Conservation (phyloP, 164 flowering plant genomes). For the Tetracentron sinense region DNA sequence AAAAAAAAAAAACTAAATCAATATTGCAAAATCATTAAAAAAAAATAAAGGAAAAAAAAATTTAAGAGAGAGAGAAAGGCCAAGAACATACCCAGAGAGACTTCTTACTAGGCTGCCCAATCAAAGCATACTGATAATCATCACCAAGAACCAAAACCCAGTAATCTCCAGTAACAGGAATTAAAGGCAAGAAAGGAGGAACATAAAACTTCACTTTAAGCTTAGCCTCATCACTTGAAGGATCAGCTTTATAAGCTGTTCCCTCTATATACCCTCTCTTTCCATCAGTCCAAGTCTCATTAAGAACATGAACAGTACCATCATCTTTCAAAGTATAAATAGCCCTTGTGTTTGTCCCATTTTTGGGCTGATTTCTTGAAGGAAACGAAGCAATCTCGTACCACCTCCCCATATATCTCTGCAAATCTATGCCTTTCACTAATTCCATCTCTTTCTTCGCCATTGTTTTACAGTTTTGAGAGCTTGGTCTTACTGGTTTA, state of each 20-base stretch:
- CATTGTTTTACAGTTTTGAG: too few relatives aligned
- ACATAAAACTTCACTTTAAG: slow-evolving; percentile 88
- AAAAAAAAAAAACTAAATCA: background rate
- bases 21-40: background rate
- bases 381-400: slow-evolving; percentile 94
- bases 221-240: slow-evolving; percentile 81
- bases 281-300: slow-evolving; percentile 78
- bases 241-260: slow-evolving; percentile 79
- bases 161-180: slow-evolving; percentile 83
- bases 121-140: slow-evolving; percentile 69
- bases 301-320: slow-evolving; percentile 75
- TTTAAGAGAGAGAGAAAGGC: background rate
- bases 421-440: slow-evolving; percentile 64
- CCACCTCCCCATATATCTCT: slow-evolving; percentile 91
- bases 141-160: slow-evolving; percentile 83
- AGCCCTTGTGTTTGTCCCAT: slow-evolving; percentile 77
- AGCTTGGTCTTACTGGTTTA: too few relatives aligned
- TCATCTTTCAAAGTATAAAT: slow-evolving; percentile 71
- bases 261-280: slow-evolving; percentile 77
- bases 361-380: slow-evolving; percentile 66
- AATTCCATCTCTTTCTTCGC: slow-evolving; percentile 64
- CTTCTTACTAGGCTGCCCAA: slow-evolving; percentile 68
- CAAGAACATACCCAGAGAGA: slow-evolving; percentile 72
- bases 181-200: slow-evolving; percentile 85
- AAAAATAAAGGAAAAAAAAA: background rate